These are phyloP conservation scores for Candida stauntonica DNA, from an alignment of 805 yeast species.

Conservation along the genomic window DNA sequence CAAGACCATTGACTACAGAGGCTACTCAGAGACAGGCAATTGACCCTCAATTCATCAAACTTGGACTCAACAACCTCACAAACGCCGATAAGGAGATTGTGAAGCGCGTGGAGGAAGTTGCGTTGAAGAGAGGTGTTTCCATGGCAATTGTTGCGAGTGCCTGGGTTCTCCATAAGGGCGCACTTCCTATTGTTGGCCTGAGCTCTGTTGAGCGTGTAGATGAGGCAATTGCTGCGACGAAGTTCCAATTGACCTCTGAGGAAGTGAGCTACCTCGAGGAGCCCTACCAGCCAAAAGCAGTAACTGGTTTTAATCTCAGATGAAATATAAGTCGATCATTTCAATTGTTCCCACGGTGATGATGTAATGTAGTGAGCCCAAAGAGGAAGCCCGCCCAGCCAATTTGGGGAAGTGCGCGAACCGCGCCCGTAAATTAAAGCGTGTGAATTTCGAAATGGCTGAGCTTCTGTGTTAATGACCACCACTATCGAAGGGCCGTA, in stretches of 20 bases:
- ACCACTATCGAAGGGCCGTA: too few relatives aligned
- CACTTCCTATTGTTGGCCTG: conserved; percentile 51
- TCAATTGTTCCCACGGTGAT: too few relatives aligned
- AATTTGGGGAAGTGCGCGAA: too few relatives aligned
- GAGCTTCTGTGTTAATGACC: too few relatives aligned
- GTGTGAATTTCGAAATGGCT: too few relatives aligned
- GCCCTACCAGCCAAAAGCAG: conserved; percentile 12
- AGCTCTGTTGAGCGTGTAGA: conserved; percentile 44
- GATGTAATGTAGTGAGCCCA: too few relatives aligned
- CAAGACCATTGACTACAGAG: conserved; percentile 38
- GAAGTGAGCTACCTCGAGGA: conserved; percentile 15
- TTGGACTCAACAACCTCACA: conserved; percentile 1
- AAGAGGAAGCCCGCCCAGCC: too few relatives aligned
- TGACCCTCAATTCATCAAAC: conserved; percentile 10
- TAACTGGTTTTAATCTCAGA: conserved; percentile 1
- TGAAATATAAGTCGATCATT: too few relatives aligned
- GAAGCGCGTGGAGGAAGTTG: conserved; percentile 46
- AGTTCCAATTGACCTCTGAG: conserved; percentile 9
- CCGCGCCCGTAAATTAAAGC: too few relatives aligned
- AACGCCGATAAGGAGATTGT: conserved; percentile 33
- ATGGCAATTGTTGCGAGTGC: conserved; percentile 53
- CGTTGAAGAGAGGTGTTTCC: conserved; percentile 40
- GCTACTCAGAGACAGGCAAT: conserved; percentile 9
- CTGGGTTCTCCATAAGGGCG: conserved; percentile 48
- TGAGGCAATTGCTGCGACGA: conserved; percentile 40